phyloP scores from a whole-genome alignment of 768 basidiomycete species.

The Wakefieldia striispora region DNA sequence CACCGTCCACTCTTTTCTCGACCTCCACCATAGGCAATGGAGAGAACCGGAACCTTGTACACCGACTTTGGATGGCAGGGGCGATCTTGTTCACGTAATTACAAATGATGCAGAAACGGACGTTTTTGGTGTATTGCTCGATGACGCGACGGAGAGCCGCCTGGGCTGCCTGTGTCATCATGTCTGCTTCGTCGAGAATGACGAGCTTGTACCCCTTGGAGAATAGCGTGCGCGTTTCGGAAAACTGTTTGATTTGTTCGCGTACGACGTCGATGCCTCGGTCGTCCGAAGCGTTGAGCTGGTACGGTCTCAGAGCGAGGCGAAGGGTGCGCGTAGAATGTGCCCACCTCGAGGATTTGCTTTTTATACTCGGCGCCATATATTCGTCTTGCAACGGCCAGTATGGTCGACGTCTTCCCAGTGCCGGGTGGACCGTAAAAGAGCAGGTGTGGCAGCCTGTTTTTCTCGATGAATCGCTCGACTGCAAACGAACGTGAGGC shows the following conservation, averaged over 20 bases:
- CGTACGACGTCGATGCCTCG: constrained; percentile 98
- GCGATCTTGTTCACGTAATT: constrained; percentile 99
- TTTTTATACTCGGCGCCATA: constrained; percentile 85
- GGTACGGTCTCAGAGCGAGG: constrained; percentile 4
- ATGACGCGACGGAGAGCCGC: constrained; percentile 95
- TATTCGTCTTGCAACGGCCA: constrained; percentile 92
- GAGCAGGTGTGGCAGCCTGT: constrained; percentile 88
- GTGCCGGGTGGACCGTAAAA: constrained; percentile 99
- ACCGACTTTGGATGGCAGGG: constrained; percentile 97
- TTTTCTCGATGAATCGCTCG: constrained; percentile 95
- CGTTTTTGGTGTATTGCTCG: constrained; percentile 98
- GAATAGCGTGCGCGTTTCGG: constrained; percentile 89
- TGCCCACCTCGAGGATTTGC: constrained; percentile 86
- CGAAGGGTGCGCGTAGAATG: not conserved
- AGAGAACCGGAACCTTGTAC: constrained; percentile 96
- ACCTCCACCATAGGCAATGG: constrained; percentile 86
- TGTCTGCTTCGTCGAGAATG: constrained; percentile 98
- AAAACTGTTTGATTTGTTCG: constrained; percentile 98
- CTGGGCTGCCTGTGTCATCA: constrained; percentile 99
- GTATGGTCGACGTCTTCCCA: constrained; percentile 96
- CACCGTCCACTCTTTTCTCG: constrained; percentile 72
- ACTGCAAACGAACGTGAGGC: constrained; percentile 48
- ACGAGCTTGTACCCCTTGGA: constrained; percentile 97
- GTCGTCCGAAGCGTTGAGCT: constrained; percentile 98
- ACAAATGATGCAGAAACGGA: constrained; percentile 99